These are phyloP conservation scores for Endoconidiophora polonica DNA, from an alignment of 2,329 filamentous ascomycete genomes.

Conservation along the genomic window DNA sequence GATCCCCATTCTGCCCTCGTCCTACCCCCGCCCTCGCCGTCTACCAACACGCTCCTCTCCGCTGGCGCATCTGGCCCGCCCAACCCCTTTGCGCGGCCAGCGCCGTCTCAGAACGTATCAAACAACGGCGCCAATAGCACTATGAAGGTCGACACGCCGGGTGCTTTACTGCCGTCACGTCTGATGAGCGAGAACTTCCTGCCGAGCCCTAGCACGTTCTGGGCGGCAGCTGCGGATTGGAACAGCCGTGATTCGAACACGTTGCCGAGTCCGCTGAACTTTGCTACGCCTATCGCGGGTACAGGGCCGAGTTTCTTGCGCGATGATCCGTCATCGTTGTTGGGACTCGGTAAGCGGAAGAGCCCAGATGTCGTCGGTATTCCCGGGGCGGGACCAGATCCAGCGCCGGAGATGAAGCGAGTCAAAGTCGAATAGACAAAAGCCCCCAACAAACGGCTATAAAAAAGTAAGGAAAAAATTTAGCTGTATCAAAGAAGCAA, in stretches of 20 bases:
- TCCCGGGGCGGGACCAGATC: conserved; percentile 26
- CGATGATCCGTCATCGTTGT: conserved; percentile 27
- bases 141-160: conserved; percentile 48
- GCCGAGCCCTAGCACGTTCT: conserved; percentile 83
- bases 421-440: conserved; percentile 30
- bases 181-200: conserved; percentile 72
- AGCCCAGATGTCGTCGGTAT: conserved; percentile 34
- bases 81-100: conserved; percentile 85
- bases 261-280: conserved; percentile 80
- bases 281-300: conserved; percentile 61
- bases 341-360: conserved; percentile 32
- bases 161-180: conserved; percentile 64
- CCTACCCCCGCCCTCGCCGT: conserved; percentile 82
- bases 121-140: conserved; percentile 15
- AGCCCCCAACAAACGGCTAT: conserved; percentile 3
- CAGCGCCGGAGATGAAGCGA: conserved; percentile 33
- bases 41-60: conserved; percentile 67
- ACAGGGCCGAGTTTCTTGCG: conserved; percentile 46
- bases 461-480: background rate
- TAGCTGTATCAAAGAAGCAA: background rate
- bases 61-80: conserved; percentile 84
- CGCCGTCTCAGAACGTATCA: conserved; percentile 45
- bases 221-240: conserved; percentile 53
- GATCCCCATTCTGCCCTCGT: conserved; percentile 52
- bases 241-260: conserved; percentile 71